These are phyloP conservation scores for Tilletia indica DNA, from an alignment of 1,284 basidiomycete genomes.

Conservation along the genomic window DNA sequence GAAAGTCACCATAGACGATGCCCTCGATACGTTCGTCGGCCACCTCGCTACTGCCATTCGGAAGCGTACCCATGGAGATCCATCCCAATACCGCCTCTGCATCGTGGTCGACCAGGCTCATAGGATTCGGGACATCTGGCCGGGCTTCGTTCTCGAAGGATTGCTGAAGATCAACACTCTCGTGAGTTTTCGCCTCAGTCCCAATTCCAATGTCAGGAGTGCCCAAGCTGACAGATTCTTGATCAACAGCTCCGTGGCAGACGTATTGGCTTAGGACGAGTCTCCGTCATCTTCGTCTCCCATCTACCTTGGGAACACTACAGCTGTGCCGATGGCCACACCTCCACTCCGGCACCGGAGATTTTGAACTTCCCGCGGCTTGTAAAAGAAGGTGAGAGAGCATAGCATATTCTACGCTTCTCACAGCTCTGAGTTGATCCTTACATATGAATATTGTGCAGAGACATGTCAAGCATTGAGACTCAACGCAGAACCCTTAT, in stretches of 20 bases:
- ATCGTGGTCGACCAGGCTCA: slow-evolving; percentile 43
- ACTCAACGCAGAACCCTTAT: no score
- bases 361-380: slow-evolving; percentile 36
- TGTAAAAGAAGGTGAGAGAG: slow-evolving; percentile 12
- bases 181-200: not conserved
- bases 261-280: slow-evolving; percentile 24
- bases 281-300: slow-evolving; percentile 36
- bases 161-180: slow-evolving; percentile 35
- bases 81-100: slow-evolving; percentile 22
- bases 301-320: slow-evolving; percentile 39
- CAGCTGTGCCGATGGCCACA: slow-evolving; percentile 32
- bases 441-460: no score
- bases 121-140: slow-evolving; percentile 48
- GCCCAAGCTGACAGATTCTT: not conserved
- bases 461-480: no score
- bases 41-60: not conserved
- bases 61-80: not conserved
- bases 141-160: slow-evolving; percentile 42
- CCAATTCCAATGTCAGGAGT: not conserved
- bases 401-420: no score
- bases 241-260: not conserved
- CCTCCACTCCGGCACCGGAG: slow-evolving; percentile 37
- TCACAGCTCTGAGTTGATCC: no score
- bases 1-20: slow-evolving; percentile 13
- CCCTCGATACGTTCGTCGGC: not conserved